Percentiles rank a stretch among this genome's conserved stretches.
Conservation (phyloP, 768 basidiomycete species). For the Suillus hirtellus region DNA sequence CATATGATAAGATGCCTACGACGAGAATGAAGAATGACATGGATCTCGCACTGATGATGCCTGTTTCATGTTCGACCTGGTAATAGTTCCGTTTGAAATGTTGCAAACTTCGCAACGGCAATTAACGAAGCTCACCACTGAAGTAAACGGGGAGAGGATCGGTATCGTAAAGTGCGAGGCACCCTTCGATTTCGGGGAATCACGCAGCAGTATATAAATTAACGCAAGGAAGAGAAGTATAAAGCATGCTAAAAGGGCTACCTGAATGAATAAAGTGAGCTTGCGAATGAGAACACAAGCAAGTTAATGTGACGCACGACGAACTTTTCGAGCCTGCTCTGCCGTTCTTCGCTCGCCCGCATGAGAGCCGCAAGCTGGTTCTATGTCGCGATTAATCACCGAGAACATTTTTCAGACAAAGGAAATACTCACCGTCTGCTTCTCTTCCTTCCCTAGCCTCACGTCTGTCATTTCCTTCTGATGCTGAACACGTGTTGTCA, state of each 20-base stretch:
- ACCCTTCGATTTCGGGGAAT: constrained; percentile 19
- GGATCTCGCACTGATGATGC: constrained; percentile 52
- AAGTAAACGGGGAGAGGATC: constrained; percentile 75
- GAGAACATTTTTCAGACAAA: not conserved
- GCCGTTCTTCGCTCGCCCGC: constrained; percentile 46
- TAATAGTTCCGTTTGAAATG: constrained; percentile 1
- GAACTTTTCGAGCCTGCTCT: constrained; percentile 50
- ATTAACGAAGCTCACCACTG: constrained; percentile 50
- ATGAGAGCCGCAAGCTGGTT: constrained; percentile 42
- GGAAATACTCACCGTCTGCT: constrained; percentile 44
- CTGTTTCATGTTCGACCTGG: constrained; percentile 76
- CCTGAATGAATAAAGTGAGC: constrained; percentile 19
- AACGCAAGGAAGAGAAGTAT: constrained; percentile 22
- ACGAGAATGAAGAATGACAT: constrained; percentile 43
- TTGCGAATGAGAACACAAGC: constrained; percentile 3
- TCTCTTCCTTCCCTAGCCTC: constrained; percentile 42
- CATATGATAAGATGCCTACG: constrained; percentile 42
- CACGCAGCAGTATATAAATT: constrained; percentile 7
- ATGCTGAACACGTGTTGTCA: constrained; percentile 50
- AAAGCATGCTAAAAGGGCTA: constrained; percentile 20
- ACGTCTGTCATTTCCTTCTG: constrained; percentile 48
- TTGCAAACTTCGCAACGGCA: not conserved
- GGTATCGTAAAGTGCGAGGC: constrained; percentile 75
- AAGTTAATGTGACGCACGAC: constrained; percentile 41
- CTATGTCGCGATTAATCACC: constrained; percentile 31